Evolutionary conservation across 441 rosid species (phyloP), one percentile per base, ranked within the genome.

Genomic region (Capsella rubella): DNA sequence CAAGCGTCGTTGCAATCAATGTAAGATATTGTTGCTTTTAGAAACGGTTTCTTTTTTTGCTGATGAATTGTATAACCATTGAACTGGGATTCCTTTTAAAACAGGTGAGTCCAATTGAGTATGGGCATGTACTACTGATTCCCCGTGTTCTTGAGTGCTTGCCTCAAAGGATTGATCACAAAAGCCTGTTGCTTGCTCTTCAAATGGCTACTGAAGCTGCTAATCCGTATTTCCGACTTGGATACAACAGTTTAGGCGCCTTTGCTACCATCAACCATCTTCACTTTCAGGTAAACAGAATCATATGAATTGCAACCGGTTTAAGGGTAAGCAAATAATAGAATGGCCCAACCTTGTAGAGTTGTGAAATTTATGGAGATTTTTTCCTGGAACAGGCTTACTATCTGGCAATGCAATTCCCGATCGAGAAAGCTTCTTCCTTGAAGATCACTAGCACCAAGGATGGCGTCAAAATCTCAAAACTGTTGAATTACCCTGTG

Each of bases 231-330:
- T 95, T 95, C 80, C 85, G 99, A 13, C 67, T 95, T 74, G 99
- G 99, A 69, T 95, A 95, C 88, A 95, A 95, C 82, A 95, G 99
- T 84, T 81, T 95, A 81, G 99, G 98, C 42, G 99, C 99, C 49
- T 95, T 92, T 80, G 99, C 98, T 45, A 95, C 99, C 70, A 87
- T 92, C 79, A 95, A 95, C 75, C 99, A 95, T 79, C 99, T 95
- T 76, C 99, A 95, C 86, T 95, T 95, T 77, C 99, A 95, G 97
- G 99, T 94, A 32, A 37, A 28, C 34, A 9, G 0, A 27, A 27
- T 49, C 53, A 49, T 16, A 56, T 34, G 1, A 14, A 25, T 66
- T n/a, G 2, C 25, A 34, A 50, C 35, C 0, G n/a, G 25, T 27
- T 40, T 50, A 35, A 35, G 40, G 40, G 40, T 35, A 35, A 32